Percentiles rank a stretch among this genome's conserved stretches.
Conservation (phyloP, 2,329 filamentous ascomycete genomes). For the Ceratocystis diversiconidia region DNA sequence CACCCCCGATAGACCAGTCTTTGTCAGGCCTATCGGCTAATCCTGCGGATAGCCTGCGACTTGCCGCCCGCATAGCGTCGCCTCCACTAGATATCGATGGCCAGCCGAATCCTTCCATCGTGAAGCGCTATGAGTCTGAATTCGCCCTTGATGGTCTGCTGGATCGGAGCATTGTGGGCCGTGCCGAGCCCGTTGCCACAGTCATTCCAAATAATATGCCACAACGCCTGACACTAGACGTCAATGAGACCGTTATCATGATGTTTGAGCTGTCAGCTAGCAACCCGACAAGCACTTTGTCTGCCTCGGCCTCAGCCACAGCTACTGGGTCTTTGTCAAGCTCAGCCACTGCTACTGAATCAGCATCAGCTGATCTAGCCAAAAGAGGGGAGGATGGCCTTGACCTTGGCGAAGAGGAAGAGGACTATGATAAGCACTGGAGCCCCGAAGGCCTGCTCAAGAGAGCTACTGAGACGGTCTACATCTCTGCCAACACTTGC, state of each 20-base stretch:
- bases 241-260: conserved; percentile 43
- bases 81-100: background rate
- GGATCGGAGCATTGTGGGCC: conserved; percentile 48
- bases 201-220: conserved; percentile 51
- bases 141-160: conserved; percentile 44
- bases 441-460: conserved; percentile 11
- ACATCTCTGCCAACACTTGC: conserved; percentile 78
- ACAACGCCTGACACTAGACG: conserved; percentile 41
- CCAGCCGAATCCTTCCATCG: background rate
- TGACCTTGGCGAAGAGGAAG: conserved; percentile 16
- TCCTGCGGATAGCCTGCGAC: background rate
- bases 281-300: background rate
- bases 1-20: background rate
- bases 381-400: conserved; percentile 9
- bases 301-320: background rate
- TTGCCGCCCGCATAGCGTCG: conserved; percentile 1
- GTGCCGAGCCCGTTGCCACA: conserved; percentile 38
- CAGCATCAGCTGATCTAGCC: background rate
- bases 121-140: conserved; percentile 32
- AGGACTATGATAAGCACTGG: conserved; percentile 18
- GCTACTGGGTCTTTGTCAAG: background rate
- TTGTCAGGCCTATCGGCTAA: background rate
- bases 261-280: conserved; percentile 23
- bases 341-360: background rate
- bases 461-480: conserved; percentile 35